Conservation (phyloP, 495 filamentous ascomycete species). For the Penicillium canariense region DNA sequence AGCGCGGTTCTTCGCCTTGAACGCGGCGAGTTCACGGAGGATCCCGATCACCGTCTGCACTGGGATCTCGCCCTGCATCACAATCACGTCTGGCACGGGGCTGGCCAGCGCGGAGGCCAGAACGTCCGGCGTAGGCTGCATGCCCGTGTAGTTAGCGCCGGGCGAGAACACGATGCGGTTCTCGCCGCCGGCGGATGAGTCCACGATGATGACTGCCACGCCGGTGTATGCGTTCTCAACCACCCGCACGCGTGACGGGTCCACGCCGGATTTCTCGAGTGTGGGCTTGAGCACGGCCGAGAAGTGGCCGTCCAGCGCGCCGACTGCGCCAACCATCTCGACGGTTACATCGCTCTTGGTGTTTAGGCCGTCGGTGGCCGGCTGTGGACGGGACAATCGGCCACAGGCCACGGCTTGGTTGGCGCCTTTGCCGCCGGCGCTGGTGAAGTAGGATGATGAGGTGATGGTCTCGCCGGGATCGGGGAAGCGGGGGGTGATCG, state of each 20-base stretch:
- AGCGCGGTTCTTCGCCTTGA: constrained; percentile 43
- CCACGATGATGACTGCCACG: constrained; percentile 79
- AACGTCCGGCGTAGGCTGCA: constrained; percentile 40
- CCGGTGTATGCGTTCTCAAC: constrained; percentile 63
- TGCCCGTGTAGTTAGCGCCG: constrained; percentile 69
- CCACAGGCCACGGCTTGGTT: constrained; percentile 89
- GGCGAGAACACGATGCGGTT: constrained; percentile 83
- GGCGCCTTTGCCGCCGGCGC: constrained; percentile 88
- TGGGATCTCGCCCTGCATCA: constrained; percentile 90
- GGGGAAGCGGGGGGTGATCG: constrained; percentile 80
- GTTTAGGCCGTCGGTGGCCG: constrained; percentile 18
- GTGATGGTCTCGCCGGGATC: constrained; percentile 84
- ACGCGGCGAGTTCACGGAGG: constrained; percentile 40
- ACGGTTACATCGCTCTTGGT: constrained; percentile 54
- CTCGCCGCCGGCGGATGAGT: constrained; percentile 71
- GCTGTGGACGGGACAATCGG: constrained; percentile 55
- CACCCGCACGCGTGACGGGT: constrained; percentile 51
- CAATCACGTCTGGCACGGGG: constrained; percentile 60
- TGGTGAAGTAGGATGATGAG: constrained; percentile 70
- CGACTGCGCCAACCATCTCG: constrained; percentile 82
- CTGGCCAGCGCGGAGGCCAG: constrained; percentile 35
- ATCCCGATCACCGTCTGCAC: constrained; percentile 66
- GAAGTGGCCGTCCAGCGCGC: constrained; percentile 54
- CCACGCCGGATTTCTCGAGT: constrained; percentile 60
- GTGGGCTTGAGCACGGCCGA: constrained; percentile 37